Evolutionary conservation across 2,329 filamentous ascomycete genomes (phyloP), one percentile per base, ranked within the genome.

Genomic region (Fusarium sp.): DNA sequence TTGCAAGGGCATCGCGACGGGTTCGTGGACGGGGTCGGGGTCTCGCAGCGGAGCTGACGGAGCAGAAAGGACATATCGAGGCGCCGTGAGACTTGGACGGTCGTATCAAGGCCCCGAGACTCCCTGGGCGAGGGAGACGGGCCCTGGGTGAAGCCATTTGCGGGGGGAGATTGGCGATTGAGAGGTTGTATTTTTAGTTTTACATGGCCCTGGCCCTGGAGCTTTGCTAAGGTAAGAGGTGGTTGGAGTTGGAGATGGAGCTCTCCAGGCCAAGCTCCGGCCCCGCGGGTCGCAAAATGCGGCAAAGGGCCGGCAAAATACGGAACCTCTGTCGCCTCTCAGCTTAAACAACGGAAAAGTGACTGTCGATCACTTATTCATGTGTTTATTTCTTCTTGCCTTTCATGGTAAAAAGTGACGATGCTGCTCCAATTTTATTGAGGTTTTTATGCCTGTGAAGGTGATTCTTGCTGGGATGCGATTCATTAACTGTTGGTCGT

Each of bases 11-110:
- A 46, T 64, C 65, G 61, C 63, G 66, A 41, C 71, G 68, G 28
- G 66, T 45, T 62, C 65, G 62, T 49, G 49, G 48, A 22, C 67
- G 65, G 10, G 66, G 12, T 42, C 67, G 65, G 10, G 66, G 12
- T 42, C 65, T 65, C 24, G 53, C 28, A 11, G 61, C 35, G n/a
- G 73, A 63, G 28, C 61, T 51, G 34, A 68, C 56, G 42, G 70
- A 73, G 59, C 75, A 77, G 41, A 75, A 74, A 1, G 71, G 72
- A 46, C 75, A 77, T 56, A 67, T 61, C 12, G 73, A 70, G 7
- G 58, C 5, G 24, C 40, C 24, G 1, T 43, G 47, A 8, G 60
- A 61, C 7, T 57, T 69, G 28, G 55, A 35, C 6, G 60, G 28
- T 38, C 63, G 58, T 28, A 67, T 46, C 47, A 75, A 41, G 15